Base-by-base conservation (phyloP, 1,284 basidiomycete species). In the Porphyrellus sp. region DNA sequence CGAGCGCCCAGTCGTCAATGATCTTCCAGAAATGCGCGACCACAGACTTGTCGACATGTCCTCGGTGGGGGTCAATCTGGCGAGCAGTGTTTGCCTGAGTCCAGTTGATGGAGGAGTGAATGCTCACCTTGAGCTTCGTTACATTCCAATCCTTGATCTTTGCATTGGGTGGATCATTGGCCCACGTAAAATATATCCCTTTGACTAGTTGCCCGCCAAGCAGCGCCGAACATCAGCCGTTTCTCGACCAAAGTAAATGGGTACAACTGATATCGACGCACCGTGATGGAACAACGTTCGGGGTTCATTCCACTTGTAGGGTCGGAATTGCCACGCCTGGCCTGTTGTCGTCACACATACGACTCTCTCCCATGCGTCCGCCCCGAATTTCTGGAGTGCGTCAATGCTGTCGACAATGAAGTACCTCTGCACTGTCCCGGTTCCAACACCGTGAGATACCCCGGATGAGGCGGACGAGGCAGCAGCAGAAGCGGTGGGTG, bases 71-170 rank as follows among this genome's bases (percentile, higher is more conserved):
- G 64, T 97, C 93, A 61, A 97, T 92, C 93, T 93, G 58, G n/a
- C 30, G 6, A 23, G 27, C 6, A 15, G 24, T 31, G 9, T 8
- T 11, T 6, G 15, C 25, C 8, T 35, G n/a, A 28, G 47, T 27
- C 20, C 3, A 18, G 18, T 44, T 20, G 7, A 35, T 3, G 5
- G 7, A 42, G 0, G 3, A 2, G 5, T 1, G 1, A 18, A 8
- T 1, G 9, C 12, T 8, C 51, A 92, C 93, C 79, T 91, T 91
- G 58, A 98, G 79, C 64, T 95, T 91, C 0, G 89, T 89, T 15
- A 98, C 94, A 66, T 98, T 98, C 96, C 96, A 98, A 62, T 97
- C 93, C 64, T 89, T 87, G 56, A 98, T 89, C 59, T 89, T 92
- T 0, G 83, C 72, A 60, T 95, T 95, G 33, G 86, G 85, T 5